Conservation (phyloP, 2,329 filamentous ascomycete species). For the Diplodia sapinea region DNA sequence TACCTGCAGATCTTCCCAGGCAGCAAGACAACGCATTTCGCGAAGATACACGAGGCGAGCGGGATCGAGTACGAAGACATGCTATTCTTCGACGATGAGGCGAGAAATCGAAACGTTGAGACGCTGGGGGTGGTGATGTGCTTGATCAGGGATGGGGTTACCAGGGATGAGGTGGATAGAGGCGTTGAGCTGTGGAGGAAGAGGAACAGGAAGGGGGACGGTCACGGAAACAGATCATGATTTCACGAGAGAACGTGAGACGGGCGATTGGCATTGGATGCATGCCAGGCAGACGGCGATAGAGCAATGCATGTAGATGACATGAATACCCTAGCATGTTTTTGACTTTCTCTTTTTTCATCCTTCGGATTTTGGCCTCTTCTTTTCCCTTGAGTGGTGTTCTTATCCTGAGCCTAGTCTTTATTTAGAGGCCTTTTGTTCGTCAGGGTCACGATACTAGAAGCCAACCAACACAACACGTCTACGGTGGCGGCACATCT, state of each 20-base stretch:
- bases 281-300: background rate
- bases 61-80: slow-evolving; percentile 79
- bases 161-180: slow-evolving; percentile 75
- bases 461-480: background rate
- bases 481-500: background rate
- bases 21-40: slow-evolving; percentile 85
- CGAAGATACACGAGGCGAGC: slow-evolving; percentile 71
- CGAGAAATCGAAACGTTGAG: slow-evolving; percentile 81
- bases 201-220: slow-evolving; percentile 60
- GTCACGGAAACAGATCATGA: background rate
- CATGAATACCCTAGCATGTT: background rate
- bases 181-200: slow-evolving; percentile 83
- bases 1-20: slow-evolving; percentile 70
- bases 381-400: background rate
- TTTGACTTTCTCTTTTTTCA: background rate
- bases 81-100: slow-evolving; percentile 95
- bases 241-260: background rate
- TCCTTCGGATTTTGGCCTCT: background rate
- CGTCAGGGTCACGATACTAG: background rate
- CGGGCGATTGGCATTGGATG: background rate
- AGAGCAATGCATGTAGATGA: background rate
- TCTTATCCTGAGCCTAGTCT: background rate
- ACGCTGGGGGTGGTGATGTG: slow-evolving; percentile 82
- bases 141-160: slow-evolving; percentile 79
- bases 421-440: background rate